Base-by-base conservation (phyloP, 306 rosid species). In the Fragaria iinumae region DNA sequence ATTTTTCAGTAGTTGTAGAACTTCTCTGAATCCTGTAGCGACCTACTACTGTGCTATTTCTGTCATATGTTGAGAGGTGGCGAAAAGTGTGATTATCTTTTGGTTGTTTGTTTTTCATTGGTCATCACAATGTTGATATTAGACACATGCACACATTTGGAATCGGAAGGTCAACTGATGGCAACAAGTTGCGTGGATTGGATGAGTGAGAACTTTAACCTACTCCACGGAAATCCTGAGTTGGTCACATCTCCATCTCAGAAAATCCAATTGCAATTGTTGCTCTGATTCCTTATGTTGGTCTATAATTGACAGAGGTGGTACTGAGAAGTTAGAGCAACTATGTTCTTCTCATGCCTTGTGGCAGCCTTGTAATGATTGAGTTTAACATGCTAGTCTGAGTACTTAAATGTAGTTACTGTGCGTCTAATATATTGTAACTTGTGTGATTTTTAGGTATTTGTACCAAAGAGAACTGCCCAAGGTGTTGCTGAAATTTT, bases 381-480 rank as follows among this genome's bases (percentile, higher is more conserved):
- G 34, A 45, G 59, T 50, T 10, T 2, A 13, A 44, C n/a, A 36
- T 48, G 32, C 14, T 36, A 11, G 50, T 12, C 60, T 2, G 52
- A 39, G 23, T 60, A 44, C 43, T 59, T 52, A 2, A 68, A 78
- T 72, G 68, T 78, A 36, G 50, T 79, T 74, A 55, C 72, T 59
- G 21, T 39, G 77, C 47, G 60, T 75, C 32, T 78, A 68, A 65
- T 71, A 48, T 73, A 74, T 73, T 72, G 79, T 86, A 55, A 77
- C 52, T 16, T 29, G 68, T 81, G 50, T 59, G 86, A 60, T 74
- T 73, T 82, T 44, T 83, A 95, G 99, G 97, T 81, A 60, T 84
- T 89, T 76, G 77, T 95, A 79, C 13, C 97, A 21, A 83, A 71
- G 79, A 91, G 76, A 85, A 62, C 76, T 18, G 91, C 85, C 57